These are phyloP conservation scores for Pyrus communis DNA, from an alignment of 306 rosid genomes.

Conservation along the genomic window DNA sequence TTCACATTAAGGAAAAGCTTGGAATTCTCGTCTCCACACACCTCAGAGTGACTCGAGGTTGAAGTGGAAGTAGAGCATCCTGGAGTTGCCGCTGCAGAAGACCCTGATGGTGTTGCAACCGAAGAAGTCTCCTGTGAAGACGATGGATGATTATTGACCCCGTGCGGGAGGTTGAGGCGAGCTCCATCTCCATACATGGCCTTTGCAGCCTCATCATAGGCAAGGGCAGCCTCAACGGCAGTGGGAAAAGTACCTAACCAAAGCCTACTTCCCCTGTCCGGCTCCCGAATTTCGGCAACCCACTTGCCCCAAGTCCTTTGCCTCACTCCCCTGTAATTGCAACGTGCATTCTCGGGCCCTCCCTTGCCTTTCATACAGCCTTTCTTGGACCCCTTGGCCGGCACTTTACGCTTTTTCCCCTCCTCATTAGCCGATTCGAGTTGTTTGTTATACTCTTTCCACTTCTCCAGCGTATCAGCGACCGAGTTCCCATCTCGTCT, in stretches of 20 bases:
- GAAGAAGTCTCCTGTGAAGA: conserved; percentile 20
- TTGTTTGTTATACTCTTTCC: conserved; percentile 53
- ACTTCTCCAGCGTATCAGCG: conserved; percentile 64
- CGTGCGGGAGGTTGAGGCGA: conserved; percentile 63
- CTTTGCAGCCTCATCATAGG: conserved; percentile 88
- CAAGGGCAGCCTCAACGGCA: conserved; percentile 65
- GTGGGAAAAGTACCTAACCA: conserved; percentile 80
- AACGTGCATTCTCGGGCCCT: conserved; percentile 71
- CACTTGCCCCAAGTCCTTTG: conserved; percentile 99
- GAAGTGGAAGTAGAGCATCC: conserved; percentile 39
- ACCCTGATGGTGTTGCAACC: conserved; percentile 24
- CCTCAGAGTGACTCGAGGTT: conserved; percentile 53
- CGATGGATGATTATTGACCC: conserved; percentile 17
- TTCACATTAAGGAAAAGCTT: background rate
- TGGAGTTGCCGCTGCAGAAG: conserved; percentile 36
- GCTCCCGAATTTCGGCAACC: conserved; percentile 93
- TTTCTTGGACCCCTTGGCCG: conserved; percentile 92
- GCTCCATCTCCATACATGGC: conserved; percentile 80
- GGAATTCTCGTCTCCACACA: conserved; percentile 38
- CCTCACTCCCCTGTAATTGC: conserved; percentile 86
- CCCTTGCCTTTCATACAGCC: conserved; percentile 99
- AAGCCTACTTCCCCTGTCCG: conserved; percentile 64
- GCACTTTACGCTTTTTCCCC: conserved; percentile 39
- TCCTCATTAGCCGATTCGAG: conserved; percentile 20
- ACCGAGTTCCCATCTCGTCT: conserved; percentile 48